Base-by-base conservation (phyloP, 2,329 filamentous ascomycete genomes). In the Raffaelea ambrosiae region DNA sequence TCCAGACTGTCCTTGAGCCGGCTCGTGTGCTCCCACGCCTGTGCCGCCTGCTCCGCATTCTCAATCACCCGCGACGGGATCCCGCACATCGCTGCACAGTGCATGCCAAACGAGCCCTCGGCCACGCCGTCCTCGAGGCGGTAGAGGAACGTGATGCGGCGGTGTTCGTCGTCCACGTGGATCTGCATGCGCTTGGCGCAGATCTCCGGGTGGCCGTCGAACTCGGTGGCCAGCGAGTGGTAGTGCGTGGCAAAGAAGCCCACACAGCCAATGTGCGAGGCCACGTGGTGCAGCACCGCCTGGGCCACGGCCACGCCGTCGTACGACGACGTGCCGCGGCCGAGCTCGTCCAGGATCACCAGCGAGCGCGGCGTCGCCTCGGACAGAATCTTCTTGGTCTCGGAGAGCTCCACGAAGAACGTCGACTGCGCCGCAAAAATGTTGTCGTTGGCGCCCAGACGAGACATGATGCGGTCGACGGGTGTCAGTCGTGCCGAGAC, bases 221-320 rank as follows among this genome's bases (percentile, higher is more conserved):
- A 98, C 63, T 98, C 93, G 0, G 87, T 83, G 0, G 91, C 90
- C 1, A 98, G 77, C 2, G 86, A 93, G 63, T 96, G 93, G 66
- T 98, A 98, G 61, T 98, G 93, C 0, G 93, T 98, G 1, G 93
- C 93, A 59, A 98, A 98, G 77, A 95, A 97, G 33, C 93, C 93
- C 3, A 95, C 71, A 46, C 91, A 95, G 45, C 93, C 93, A 46
- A 96, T 86, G 58, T 97, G 89, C 3, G 87, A 87, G 8, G 91
- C 90, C 16, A 97, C 80, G 57, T 98, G 91, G 62, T 98, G 93
- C n/a, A 98, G 77, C 0, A 98, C 93, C 1, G 93, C 88, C 64
- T 98, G 91, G 0, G 93, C 93, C 3, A 98, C 93, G 0, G 93
- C 91, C 1, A 98, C 89, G 55, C 93, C 93, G 57, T 98, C 93